These are phyloP conservation scores for Apiosordaria backusii DNA, from an alignment of 495 filamentous ascomycete species.

Conservation along the genomic window DNA sequence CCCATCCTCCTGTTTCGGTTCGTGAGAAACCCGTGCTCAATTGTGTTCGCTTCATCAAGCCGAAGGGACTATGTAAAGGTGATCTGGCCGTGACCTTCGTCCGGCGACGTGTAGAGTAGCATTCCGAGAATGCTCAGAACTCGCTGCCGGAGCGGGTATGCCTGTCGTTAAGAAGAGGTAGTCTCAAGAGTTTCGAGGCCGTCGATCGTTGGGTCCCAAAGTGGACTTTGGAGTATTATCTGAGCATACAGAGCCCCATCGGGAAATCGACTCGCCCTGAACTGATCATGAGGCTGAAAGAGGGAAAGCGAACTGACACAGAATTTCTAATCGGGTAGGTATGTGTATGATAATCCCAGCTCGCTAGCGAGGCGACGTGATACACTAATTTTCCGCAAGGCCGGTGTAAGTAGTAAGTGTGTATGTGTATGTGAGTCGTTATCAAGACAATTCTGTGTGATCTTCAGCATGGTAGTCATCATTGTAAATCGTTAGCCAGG, in stretches of 20 bases:
- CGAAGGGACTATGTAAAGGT: neutral
- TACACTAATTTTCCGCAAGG: neutral
- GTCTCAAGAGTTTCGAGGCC: neutral
- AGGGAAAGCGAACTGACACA: too few species aligned
- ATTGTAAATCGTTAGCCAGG: slow-evolving; percentile 5
- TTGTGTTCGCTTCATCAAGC: neutral
- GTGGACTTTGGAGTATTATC: neutral
- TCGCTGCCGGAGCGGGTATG: neutral
- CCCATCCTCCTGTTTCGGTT: neutral
- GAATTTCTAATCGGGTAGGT: neutral
- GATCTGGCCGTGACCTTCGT: neutral
- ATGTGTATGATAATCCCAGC: slow-evolving; percentile 6
- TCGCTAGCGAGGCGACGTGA: slow-evolving; percentile 7
- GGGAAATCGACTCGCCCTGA: neutral
- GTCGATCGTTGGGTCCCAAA: neutral
- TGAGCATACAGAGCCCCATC: neutral
- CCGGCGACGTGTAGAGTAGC: neutral
- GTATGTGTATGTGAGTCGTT: neutral
- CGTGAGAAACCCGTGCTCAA: neutral
- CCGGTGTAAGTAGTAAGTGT: neutral
- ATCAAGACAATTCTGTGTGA: slow-evolving; percentile 6
- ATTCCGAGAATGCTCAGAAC: neutral
- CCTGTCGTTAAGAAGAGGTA: neutral
- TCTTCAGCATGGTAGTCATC: neutral
- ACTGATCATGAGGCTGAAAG: neutral